phyloP scores from a whole-genome alignment of 2,329 filamentous ascomycete species.

The Trichoderma citrinoviride region DNA sequence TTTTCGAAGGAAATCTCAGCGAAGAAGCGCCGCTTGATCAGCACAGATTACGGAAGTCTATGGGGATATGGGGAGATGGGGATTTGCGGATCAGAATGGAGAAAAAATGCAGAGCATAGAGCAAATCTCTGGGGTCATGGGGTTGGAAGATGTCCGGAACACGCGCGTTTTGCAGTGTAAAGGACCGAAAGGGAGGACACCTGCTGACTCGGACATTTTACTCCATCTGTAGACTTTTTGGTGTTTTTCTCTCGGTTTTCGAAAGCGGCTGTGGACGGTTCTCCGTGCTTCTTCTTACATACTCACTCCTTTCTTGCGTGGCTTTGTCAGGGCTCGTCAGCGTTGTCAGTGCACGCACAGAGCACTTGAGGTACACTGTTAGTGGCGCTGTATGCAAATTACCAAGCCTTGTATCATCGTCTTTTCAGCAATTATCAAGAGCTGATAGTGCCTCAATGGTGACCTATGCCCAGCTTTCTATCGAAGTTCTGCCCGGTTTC shows the following conservation, averaged over 20 bases:
- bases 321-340: neutral
- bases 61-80: neutral
- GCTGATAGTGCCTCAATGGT: too few relatives aligned
- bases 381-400: neutral
- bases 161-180: conserved; percentile 1
- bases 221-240: neutral
- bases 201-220: conserved; percentile 16
- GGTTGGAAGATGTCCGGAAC: neutral
- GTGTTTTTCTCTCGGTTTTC: neutral
- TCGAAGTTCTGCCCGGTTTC: neutral
- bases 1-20: neutral
- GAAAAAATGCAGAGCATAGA: neutral
- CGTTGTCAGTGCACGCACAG: neutral
- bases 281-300: neutral
- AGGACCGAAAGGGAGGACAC: conserved; percentile 18
- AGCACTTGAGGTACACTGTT: neutral
- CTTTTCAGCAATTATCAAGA: too few relatives aligned
- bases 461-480: neutral
- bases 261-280: neutral
- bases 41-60: neutral
- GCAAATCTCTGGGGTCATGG: neutral
- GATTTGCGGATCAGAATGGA: neutral
- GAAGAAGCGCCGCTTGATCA: conserved; percentile 13
- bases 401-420: neutral
- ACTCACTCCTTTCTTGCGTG: neutral